Evolutionary conservation across 768 basidiomycete genomes (phyloP).

Genomic region (Phanerodontia chrysosporium): DNA sequence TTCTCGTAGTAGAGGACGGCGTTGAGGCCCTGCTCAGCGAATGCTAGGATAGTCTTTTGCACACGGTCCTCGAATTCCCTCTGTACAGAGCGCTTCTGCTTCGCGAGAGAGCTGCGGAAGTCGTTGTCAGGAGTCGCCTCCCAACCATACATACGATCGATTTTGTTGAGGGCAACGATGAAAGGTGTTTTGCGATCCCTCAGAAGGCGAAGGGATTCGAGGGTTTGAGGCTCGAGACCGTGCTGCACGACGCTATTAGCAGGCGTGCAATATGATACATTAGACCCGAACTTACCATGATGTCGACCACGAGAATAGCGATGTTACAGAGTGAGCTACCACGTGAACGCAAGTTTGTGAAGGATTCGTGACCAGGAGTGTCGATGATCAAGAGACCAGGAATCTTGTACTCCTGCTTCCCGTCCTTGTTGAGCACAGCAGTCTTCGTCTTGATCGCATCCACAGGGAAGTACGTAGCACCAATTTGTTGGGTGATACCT

Average conservation of each 20-base stretch:
- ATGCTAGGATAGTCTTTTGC: slow-evolving; percentile 80
- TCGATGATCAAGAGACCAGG: slow-evolving; percentile 96
- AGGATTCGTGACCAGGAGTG: slow-evolving; percentile 98
- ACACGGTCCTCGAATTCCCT: slow-evolving; percentile 92
- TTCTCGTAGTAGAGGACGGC: slow-evolving; percentile 96
- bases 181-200: slow-evolving; percentile 95
- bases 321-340: slow-evolving; percentile 98
- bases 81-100: slow-evolving; percentile 74
- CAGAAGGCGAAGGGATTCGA: slow-evolving; percentile 91
- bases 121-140: slow-evolving; percentile 85
- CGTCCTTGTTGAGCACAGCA: slow-evolving; percentile 87
- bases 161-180: slow-evolving; percentile 99
- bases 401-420: slow-evolving; percentile 87
- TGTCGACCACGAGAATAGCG: slow-evolving; percentile 97
- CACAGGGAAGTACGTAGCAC: slow-evolving; percentile 98
- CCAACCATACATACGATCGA: slow-evolving; percentile 98
- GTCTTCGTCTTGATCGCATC: slow-evolving; percentile 94
- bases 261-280: too few relatives aligned
- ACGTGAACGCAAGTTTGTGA: slow-evolving; percentile 92
- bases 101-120: slow-evolving; percentile 85
- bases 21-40: slow-evolving; percentile 98
- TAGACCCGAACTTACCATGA: slow-evolving; percentile 84
- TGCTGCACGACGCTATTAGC: slow-evolving; percentile 49
- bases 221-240: slow-evolving; percentile 95
- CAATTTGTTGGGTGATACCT: slow-evolving; percentile 99